Evolutionary conservation across 1,284 basidiomycete genomes (phyloP).

Genomic region (Serendipita sp.): DNA sequence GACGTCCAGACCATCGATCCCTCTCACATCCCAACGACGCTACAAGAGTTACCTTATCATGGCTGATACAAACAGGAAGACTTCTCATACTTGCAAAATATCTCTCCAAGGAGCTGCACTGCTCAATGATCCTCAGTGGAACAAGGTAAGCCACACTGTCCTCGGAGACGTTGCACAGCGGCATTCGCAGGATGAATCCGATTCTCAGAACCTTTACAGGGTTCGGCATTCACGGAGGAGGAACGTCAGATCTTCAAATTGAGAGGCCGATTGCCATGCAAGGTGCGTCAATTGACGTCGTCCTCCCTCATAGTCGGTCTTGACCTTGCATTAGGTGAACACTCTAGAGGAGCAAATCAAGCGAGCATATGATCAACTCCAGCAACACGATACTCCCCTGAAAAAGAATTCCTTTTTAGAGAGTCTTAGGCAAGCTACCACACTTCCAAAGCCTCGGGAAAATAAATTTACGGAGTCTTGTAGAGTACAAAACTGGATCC

Average conservation of each 20-base stretch:
- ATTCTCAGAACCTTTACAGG: conserved; percentile 22
- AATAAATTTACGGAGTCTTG: conserved; percentile 19
- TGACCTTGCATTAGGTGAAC: conserved; percentile 32
- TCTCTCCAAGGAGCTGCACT: conserved; percentile 44
- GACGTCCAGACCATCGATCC: too few species aligned
- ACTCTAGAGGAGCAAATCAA: conserved; percentile 61
- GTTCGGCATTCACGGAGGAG: conserved; percentile 52
- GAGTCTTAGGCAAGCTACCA: conserved; percentile 26
- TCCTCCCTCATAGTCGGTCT: not conserved
- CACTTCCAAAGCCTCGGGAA: not conserved
- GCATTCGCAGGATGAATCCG: too few species aligned
- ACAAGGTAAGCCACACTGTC: conserved; percentile 30
- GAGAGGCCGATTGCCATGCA: conserved; percentile 61
- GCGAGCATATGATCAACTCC: conserved; percentile 51
- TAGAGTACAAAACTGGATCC: conserved; percentile 61
- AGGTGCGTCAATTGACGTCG: conserved; percentile 16
- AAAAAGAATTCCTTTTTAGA: conserved; percentile 51
- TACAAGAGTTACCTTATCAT: too few species aligned
- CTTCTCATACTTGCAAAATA: conserved; percentile 22
- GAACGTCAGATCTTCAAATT: conserved; percentile 62
- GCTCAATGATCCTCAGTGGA: conserved; percentile 50
- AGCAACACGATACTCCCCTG: conserved; percentile 33
- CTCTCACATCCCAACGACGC: too few species aligned
- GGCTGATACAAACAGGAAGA: too few species aligned
- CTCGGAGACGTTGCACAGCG: too few species aligned